Evolutionary conservation across 2,329 filamentous ascomycete genomes (phyloP), one percentile per base, ranked within the genome.

Genomic region (Aspergillus alliaceus): DNA sequence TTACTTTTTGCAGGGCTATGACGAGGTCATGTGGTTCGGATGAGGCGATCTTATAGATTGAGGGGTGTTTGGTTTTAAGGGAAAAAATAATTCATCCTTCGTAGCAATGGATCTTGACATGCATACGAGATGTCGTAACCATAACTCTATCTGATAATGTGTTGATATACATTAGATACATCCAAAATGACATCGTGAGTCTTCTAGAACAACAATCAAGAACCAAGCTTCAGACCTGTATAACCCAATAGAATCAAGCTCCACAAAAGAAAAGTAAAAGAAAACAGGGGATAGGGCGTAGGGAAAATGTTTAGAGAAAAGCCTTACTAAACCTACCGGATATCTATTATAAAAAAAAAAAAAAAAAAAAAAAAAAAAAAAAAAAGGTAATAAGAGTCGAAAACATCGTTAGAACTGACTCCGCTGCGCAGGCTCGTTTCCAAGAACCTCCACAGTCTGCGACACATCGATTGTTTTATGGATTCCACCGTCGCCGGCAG

Each of bases 391-490:
- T n/a, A 35, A n/a, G n/a, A n/a, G n/a, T n/a, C n/a, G 32, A 15
- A 32, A 22, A 25, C 29, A 24, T n/a, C 18, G 32, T 22, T 51
- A 50, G 25, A 15, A 40, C 11, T 44, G 31, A 25, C 14, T 24
- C 3, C 27, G 53, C 27, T 31, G 37, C 27, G 4, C 34, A 24
- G 32, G n/a, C 11, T 39, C 12, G 4, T 39, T 49, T n/a, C 60
- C 54, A 35, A 62, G 18, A 40, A 66, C 37, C 56, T 67, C 65
- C 27, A 66, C 56, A 1, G 62, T 67, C 52, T 67, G 65, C 51
- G 58, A 60, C 22, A 67, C 64, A 49, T 66, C 61, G 4, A 67
- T 51, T 4, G 64, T 65, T 52, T 67, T 67, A 15, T 65, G 64
- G 20, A 67, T 67, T 1, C 59, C 54, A 2, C 27, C 34, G 14